phyloP scores from a whole-genome alignment of 2,329 filamentous ascomycete species.

The Aspergillus pseudoterreus region DNA sequence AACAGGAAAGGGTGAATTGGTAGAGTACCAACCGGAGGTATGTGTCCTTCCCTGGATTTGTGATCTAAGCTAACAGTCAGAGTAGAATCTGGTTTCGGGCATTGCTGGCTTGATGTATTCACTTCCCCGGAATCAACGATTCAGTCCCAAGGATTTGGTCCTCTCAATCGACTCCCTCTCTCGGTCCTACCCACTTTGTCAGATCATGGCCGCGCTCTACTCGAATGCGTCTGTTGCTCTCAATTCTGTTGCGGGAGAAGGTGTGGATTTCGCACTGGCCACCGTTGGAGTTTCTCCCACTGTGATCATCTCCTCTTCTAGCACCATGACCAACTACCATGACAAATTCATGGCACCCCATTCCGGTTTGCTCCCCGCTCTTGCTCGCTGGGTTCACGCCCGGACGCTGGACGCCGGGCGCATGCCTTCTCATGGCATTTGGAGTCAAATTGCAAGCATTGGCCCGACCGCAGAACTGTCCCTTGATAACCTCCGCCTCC shows the following conservation, averaged over 20 bases:
- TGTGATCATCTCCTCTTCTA: slow-evolving; percentile 72
- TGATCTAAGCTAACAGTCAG: background rate
- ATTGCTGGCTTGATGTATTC: slow-evolving; percentile 73
- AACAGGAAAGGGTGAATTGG: slow-evolving; percentile 60
- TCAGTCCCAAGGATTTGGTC: slow-evolving; percentile 73
- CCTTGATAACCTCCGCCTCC: slow-evolving; percentile 69
- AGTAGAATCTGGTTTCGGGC: slow-evolving; percentile 77
- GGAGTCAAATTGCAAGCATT: slow-evolving; percentile 46
- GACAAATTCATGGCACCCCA: slow-evolving; percentile 57
- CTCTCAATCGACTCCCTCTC: slow-evolving; percentile 79
- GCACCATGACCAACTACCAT: slow-evolving; percentile 67
- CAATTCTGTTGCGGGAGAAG: slow-evolving; percentile 77
- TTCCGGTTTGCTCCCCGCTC: slow-evolving; percentile 60
- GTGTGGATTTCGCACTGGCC: slow-evolving; percentile 68
- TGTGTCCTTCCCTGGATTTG: background rate
- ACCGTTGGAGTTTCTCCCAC: slow-evolving; percentile 75
- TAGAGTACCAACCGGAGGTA: slow-evolving; percentile 72
- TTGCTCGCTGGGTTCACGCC: slow-evolving; percentile 69
- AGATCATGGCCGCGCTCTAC: slow-evolving; percentile 79
- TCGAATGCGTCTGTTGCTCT: slow-evolving; percentile 81
- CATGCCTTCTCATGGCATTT: slow-evolving; percentile 64
- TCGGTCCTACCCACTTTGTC: slow-evolving; percentile 71
- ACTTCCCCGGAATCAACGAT: slow-evolving; percentile 69
- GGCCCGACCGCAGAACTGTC: slow-evolving; percentile 39
- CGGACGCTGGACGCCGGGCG: slow-evolving; percentile 68